Percentiles rank a stretch among this genome's conserved stretches.
These are phyloP conservation scores for Microthlaspi erraticum DNA, from an alignment of 345 rosid genomes.

Conservation along the genomic window DNA sequence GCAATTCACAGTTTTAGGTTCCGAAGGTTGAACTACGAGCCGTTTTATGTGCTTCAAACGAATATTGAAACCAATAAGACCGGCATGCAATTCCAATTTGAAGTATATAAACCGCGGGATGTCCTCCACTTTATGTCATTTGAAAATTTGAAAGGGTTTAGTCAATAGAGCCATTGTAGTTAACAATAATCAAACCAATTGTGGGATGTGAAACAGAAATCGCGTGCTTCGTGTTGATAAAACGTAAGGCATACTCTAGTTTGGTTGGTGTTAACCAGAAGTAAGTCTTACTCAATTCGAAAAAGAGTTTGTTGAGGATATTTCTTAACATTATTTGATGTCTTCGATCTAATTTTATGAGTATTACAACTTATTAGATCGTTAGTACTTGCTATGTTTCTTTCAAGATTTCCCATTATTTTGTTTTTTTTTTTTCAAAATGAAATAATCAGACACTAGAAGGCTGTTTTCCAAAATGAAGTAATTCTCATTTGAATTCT, in stretches of 20 bases:
- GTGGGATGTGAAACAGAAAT: conserved; percentile 1
- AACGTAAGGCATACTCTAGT: conserved; percentile 40
- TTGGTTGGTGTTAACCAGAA: conserved; percentile 36
- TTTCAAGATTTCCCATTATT: not conserved
- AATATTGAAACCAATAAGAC: no score
- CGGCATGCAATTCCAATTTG: not conserved
- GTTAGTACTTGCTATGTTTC: no score
- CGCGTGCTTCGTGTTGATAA: conserved; percentile 22
- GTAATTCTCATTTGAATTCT: no score
- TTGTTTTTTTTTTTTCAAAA: not conserved
- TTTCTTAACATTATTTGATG: not conserved
- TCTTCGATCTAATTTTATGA: no score
- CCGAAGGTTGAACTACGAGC: not conserved
- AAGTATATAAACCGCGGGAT: not conserved
- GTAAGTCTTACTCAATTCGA: conserved; percentile 36
- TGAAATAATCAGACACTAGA: no score
- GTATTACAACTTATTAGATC: no score
- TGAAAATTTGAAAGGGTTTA: not conserved
- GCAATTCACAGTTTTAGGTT: not conserved
- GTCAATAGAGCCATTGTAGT: not conserved
- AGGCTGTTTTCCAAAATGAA: no score
- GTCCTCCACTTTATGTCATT: not conserved
- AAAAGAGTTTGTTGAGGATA: conserved; percentile 14
- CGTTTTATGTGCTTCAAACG: no score
- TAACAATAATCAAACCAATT: not conserved